Conservation (phyloP, 306 rosid genomes). For the Sphenostylis stenocarpa region DNA sequence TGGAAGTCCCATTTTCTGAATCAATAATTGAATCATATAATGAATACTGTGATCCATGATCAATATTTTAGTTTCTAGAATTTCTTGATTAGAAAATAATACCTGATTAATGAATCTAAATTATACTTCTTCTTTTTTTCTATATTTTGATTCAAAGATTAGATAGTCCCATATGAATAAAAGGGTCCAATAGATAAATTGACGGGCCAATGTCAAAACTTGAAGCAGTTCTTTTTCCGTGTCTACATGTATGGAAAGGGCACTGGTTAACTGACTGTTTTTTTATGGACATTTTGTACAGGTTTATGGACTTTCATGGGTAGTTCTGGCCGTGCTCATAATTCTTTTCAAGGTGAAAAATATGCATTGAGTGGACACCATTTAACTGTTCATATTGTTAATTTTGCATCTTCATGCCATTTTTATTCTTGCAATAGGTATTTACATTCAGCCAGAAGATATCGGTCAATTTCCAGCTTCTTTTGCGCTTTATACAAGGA, state of each 20-base stretch:
- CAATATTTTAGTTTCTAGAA: too few relatives aligned
- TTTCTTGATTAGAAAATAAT: background rate
- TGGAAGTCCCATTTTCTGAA: too few relatives aligned
- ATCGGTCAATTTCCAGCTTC: conserved; percentile 89
- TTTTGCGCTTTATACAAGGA: conserved; percentile 92
- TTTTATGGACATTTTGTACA: conserved; percentile 32
- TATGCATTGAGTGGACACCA: background rate
- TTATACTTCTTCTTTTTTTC: background rate
- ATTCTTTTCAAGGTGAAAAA: conserved; percentile 83
- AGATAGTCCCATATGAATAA: background rate
- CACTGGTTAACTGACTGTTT: conserved; percentile 24
- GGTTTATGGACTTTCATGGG: conserved; percentile 94
- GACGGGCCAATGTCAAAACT: background rate
- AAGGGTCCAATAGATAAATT: background rate
- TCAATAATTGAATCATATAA: too few relatives aligned
- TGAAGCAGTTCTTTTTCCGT: background rate
- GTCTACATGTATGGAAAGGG: background rate
- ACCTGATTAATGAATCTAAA: background rate
- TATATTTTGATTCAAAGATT: background rate
- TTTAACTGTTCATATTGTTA: conserved; percentile 14
- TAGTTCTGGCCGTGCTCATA: conserved; percentile 67
- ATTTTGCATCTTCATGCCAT: conserved; percentile 32
- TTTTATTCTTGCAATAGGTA: conserved; percentile 52
- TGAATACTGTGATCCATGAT: too few relatives aligned
- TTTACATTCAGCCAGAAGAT: conserved; percentile 94